Conservation (phyloP, 306 rosid genomes). For the Dalbergia cochinchinensis region DNA sequence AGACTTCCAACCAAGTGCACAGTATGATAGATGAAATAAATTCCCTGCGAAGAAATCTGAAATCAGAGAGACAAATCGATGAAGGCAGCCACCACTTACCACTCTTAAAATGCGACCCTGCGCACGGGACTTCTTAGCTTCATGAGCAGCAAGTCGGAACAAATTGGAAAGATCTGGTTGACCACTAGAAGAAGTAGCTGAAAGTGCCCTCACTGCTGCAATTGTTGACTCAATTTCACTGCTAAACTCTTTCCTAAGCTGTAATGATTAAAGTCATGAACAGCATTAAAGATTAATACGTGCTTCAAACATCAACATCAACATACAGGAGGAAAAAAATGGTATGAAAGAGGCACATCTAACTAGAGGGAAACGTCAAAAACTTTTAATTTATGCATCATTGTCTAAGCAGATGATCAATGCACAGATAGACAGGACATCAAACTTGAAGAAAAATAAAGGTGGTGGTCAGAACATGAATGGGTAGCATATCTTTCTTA, state of each 20-base stretch:
- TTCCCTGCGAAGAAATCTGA: constrained; percentile 13
- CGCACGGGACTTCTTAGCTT: constrained; percentile 79
- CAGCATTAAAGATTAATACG: neutral
- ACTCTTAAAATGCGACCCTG: constrained; percentile 83
- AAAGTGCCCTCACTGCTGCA: constrained; percentile 66
- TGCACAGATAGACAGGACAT: constrained; percentile 17
- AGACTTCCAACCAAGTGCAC: constrained; percentile 1
- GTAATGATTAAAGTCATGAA: constrained; percentile 18
- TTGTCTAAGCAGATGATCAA: constrained; percentile 1
- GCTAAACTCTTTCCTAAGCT: constrained; percentile 87
- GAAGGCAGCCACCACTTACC: constrained; percentile 54
- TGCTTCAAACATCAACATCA: constrained; percentile 23
- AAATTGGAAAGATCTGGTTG: constrained; percentile 87
- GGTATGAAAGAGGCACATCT: neutral
- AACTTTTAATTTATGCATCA: neutral
- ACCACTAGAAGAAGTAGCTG: constrained; percentile 62
- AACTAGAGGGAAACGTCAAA: constrained; percentile 4
- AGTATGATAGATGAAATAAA: neutral
- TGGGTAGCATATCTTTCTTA: no score
- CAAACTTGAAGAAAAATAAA: neutral
- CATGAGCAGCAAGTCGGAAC: constrained; percentile 79
- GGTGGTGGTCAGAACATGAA: no score
- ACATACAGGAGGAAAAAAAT: neutral
- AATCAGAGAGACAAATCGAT: constrained; percentile 12
- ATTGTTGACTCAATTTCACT: constrained; percentile 72